A percentile compares a stretch with the other conserved stretches of the same genome.
Conservation (phyloP, 1,284 basidiomycete species). For the Leucoagaricus sp. region DNA sequence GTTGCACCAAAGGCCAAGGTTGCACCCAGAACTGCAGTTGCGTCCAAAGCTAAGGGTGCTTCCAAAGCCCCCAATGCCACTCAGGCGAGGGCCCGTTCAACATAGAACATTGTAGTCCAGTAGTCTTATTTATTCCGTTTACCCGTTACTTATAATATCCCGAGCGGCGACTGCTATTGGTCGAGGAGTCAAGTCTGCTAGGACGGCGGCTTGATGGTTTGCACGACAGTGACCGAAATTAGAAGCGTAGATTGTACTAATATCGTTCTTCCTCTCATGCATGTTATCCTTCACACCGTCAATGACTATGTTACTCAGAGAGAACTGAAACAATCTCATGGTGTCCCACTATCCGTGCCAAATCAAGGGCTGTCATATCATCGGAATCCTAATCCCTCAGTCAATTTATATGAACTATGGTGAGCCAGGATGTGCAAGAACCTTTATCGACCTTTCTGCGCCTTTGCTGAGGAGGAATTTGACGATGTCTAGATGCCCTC, state of each 20-base stretch:
- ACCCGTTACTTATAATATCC: too few relatives aligned
- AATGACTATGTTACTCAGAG: slow-evolving; percentile 13
- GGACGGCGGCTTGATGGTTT: too few relatives aligned
- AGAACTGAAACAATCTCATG: slow-evolving; percentile 58
- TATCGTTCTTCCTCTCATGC: background rate
- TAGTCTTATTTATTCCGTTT: too few relatives aligned
- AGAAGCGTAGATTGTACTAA: slow-evolving; percentile 7
- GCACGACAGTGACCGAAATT: too few relatives aligned
- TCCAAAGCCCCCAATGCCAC: too few relatives aligned
- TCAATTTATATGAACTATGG: background rate
- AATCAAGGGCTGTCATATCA: slow-evolving; percentile 61
- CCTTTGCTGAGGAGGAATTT: slow-evolving; percentile 63
- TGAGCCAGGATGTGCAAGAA: background rate
- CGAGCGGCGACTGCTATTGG: too few relatives aligned
- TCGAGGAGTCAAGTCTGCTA: too few relatives aligned
- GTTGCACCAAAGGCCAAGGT: background rate
- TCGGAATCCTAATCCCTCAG: slow-evolving; percentile 57
- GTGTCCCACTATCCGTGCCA: slow-evolving; percentile 70
- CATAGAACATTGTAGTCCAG: too few relatives aligned
- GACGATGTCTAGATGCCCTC: slow-evolving; percentile 66
- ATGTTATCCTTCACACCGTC: background rate
- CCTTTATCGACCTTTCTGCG: slow-evolving; percentile 66
- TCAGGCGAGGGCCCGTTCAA: too few relatives aligned
- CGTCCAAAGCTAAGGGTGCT: slow-evolving; percentile 2
- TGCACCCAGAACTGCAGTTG: slow-evolving; percentile 7